Conservation (phyloP, 208 protist species). For the Leishmania tropica region DNA sequence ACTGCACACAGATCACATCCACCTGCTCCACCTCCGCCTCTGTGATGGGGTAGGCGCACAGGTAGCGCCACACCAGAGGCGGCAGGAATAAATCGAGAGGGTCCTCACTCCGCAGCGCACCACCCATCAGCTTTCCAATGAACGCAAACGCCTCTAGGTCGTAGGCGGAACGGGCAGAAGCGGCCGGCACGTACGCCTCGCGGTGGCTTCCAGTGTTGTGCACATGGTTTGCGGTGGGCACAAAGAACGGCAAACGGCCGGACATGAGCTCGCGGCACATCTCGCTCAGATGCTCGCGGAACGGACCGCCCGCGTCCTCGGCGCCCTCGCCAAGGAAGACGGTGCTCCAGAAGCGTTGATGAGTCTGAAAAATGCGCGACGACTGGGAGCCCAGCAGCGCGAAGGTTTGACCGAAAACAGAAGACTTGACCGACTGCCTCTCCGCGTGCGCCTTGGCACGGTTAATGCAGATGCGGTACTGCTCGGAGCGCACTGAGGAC, state of each 20-base stretch:
- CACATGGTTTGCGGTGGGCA: constrained; percentile 89
- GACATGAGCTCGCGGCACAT: constrained; percentile 94
- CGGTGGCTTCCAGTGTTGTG: constrained; percentile 86
- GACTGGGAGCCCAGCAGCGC: constrained; percentile 61
- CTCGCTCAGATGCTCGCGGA: constrained; percentile 91
- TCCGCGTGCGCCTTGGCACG: constrained; percentile 58
- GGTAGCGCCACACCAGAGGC: constrained; percentile 91
- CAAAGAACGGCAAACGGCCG: constrained; percentile 80
- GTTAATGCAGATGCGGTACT: constrained; percentile 88
- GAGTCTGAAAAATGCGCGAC: constrained; percentile 85
- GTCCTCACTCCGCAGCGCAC: constrained; percentile 90
- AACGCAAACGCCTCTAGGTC: constrained; percentile 87
- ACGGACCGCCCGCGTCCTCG: constrained; percentile 94
- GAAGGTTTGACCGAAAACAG: constrained; percentile 92
- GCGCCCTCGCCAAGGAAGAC: constrained; percentile 93
- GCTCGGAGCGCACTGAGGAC: constrained; percentile 76
- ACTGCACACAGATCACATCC: constrained; percentile 87
- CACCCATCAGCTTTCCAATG: constrained; percentile 95
- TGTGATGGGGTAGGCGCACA: constrained; percentile 68
- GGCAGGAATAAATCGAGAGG: constrained; percentile 92
- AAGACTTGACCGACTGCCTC: constrained; percentile 43
- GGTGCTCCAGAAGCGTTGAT: constrained; percentile 88
- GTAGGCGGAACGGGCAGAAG: constrained; percentile 50
- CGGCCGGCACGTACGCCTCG: constrained; percentile 89
- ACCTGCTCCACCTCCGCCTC: constrained; percentile 77